Conservation (phyloP, 768 basidiomycete genomes). For the Phlebiopsis gigantea region DNA sequence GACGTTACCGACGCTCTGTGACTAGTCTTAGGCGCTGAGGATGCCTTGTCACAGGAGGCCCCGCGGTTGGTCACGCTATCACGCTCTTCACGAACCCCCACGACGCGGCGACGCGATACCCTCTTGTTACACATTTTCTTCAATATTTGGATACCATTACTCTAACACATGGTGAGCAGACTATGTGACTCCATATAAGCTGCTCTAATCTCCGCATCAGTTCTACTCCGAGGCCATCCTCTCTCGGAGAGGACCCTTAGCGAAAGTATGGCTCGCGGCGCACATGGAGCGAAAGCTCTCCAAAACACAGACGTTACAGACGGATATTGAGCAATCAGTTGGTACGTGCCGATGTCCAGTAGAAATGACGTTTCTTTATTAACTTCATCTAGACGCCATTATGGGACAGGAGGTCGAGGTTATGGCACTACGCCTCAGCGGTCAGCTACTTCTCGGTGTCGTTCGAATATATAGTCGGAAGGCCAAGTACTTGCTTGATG, state of each 20-base stretch:
- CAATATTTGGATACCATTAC: conserved; percentile 6
- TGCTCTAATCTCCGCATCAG: conserved; percentile 29
- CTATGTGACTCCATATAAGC: not conserved
- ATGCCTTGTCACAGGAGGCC: not conserved
- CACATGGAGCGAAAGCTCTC: conserved; percentile 98
- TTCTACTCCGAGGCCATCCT: conserved; percentile 94
- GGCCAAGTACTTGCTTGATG: conserved; percentile 95
- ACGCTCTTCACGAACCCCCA: conserved; percentile 10
- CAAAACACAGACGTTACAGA: conserved; percentile 90
- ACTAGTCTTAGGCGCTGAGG: not conserved
- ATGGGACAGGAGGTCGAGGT: conserved; percentile 89
- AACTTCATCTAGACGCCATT: conserved; percentile 62
- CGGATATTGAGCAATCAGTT: conserved; percentile 92
- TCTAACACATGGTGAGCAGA: conserved; percentile 10
- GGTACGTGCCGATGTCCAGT: too few species aligned
- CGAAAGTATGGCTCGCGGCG: conserved; percentile 97
- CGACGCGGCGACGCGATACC: conserved; percentile 10
- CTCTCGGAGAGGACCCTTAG: conserved; percentile 88
- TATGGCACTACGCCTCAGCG: conserved; percentile 95
- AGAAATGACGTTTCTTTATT: not conserved
- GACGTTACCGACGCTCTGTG: not conserved
- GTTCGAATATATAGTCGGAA: conserved; percentile 97
- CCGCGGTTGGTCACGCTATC: conserved; percentile 4
- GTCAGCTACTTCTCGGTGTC: conserved; percentile 93
- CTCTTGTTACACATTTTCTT: conserved; percentile 3